Conservation (phyloP, 129 eudicot genomes). For the Tagetes patula region DNA sequence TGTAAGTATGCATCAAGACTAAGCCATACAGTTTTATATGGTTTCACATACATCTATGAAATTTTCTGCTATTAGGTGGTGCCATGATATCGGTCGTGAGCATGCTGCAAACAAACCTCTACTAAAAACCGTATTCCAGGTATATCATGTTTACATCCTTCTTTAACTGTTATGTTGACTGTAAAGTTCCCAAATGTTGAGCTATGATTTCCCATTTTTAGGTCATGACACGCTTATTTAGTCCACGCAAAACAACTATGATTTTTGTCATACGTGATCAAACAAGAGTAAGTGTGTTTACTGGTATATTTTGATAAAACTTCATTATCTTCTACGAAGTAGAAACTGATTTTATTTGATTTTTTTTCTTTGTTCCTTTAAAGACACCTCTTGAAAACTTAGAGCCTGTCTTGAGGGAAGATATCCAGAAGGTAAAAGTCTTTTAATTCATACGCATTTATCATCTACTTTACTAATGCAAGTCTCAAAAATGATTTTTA, state of each 20-base stretch:
- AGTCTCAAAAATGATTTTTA: conserved; percentile 11
- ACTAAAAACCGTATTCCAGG: conserved; percentile 69
- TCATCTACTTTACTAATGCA: background rate
- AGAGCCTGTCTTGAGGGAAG: conserved; percentile 66
- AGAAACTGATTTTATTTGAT: conserved; percentile 4
- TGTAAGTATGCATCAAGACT: conserved; percentile 50
- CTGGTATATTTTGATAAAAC: conserved; percentile 7
- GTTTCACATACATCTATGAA: background rate
- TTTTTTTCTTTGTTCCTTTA: conserved; percentile 18
- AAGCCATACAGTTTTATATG: conserved; percentile 4
- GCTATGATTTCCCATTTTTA: conserved; percentile 24
- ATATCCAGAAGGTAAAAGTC: conserved; percentile 60
- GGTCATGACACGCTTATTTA: conserved; percentile 68
- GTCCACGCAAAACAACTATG: conserved; percentile 70
- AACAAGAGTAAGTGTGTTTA: conserved; percentile 45
- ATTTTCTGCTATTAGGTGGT: conserved; percentile 47
- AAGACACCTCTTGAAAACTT: conserved; percentile 60
- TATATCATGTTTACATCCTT: conserved; percentile 24
- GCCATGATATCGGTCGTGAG: conserved; percentile 77
- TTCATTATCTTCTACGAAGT: conserved; percentile 2
- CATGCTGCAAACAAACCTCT: conserved; percentile 74
- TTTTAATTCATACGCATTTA: background rate
- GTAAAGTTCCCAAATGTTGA: conserved; percentile 1
- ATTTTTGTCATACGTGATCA: conserved; percentile 72
- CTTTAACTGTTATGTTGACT: conserved; percentile 10